A percentile compares a stretch with the other conserved stretches of the same genome.
Evolutionary conservation across 106 monocot genomes (phyloP).

Genomic region (Amphibolis antarctica): DNA sequence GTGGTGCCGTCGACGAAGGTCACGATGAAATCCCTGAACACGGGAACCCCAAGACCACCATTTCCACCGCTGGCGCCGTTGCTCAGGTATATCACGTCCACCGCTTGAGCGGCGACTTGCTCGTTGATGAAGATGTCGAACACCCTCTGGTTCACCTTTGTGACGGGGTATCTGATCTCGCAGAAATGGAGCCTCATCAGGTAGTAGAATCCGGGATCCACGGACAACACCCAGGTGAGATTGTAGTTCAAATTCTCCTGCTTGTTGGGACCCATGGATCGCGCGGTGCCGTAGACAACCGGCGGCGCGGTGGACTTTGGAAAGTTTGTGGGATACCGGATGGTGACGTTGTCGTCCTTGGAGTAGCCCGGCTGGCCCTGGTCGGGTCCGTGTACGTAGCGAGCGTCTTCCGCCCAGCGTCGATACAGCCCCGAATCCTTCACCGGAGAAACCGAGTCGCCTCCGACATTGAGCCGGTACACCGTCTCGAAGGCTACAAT

Average conservation of each 20-base stretch:
- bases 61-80: too few relatives aligned
- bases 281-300: constrained; percentile 46
- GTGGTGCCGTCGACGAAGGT: background rate
- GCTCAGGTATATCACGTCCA: constrained; percentile 26
- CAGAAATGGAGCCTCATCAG: constrained; percentile 70
- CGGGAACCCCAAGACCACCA: constrained; percentile 35
- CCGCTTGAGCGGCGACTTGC: constrained; percentile 13
- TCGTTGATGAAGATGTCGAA: constrained; percentile 48
- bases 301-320: constrained; percentile 47
- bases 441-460: constrained; percentile 27
- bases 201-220: constrained; percentile 64
- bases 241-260: constrained; percentile 48
- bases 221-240: constrained; percentile 56
- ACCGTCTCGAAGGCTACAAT: constrained; percentile 36
- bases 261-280: constrained; percentile 52
- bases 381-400: constrained; percentile 43
- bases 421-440: constrained; percentile 38
- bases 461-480: constrained; percentile 74
- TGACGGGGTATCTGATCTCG: constrained; percentile 47
- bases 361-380: constrained; percentile 44
- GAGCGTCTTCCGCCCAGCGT: constrained; percentile 42
- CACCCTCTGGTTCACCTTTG: constrained; percentile 29
- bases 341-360: constrained; percentile 45
- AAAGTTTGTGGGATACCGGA: constrained; percentile 24
- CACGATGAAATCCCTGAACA: constrained; percentile 29